phyloP scores from a whole-genome alignment of 2,329 filamentous ascomycete genomes.

The Fusarium falciforme region DNA sequence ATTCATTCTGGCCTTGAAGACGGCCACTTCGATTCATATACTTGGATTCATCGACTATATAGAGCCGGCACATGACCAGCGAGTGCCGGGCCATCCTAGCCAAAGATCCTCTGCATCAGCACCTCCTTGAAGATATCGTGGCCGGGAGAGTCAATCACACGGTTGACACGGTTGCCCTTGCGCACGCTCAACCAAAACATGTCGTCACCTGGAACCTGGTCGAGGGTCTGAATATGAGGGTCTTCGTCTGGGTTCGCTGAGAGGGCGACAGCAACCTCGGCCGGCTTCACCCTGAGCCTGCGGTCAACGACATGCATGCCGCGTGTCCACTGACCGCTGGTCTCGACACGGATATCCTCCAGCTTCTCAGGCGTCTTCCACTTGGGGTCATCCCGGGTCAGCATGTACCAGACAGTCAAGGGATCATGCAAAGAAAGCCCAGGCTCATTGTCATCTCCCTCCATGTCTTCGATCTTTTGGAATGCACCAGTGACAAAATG shows the following conservation, averaged over 20 bases:
- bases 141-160: constrained; percentile 78
- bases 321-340: constrained; percentile 91
- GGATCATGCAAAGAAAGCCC: constrained; percentile 81
- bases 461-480: constrained; percentile 72
- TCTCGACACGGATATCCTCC: constrained; percentile 92
- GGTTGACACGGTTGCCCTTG: constrained; percentile 83
- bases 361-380: constrained; percentile 69
- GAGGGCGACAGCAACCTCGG: constrained; percentile 53
- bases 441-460: constrained; percentile 67
- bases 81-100: constrained; percentile 30
- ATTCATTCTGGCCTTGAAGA: constrained; percentile 38
- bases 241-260: constrained; percentile 56
- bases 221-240: constrained; percentile 53
- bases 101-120: constrained; percentile 75
- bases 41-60: constrained; percentile 22
- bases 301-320: constrained; percentile 91
- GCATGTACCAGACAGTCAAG: constrained; percentile 81
- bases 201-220: constrained; percentile 75
- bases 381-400: constrained; percentile 68
- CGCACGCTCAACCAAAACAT: constrained; percentile 78
- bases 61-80: constrained; percentile 27
- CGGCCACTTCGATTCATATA: constrained; percentile 18
- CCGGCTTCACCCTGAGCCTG: constrained; percentile 67
- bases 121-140: constrained; percentile 73
- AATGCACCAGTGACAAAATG: constrained; percentile 80